phyloP scores from a whole-genome alignment of 106 monocot species.

The Acorus gramineus region DNA sequence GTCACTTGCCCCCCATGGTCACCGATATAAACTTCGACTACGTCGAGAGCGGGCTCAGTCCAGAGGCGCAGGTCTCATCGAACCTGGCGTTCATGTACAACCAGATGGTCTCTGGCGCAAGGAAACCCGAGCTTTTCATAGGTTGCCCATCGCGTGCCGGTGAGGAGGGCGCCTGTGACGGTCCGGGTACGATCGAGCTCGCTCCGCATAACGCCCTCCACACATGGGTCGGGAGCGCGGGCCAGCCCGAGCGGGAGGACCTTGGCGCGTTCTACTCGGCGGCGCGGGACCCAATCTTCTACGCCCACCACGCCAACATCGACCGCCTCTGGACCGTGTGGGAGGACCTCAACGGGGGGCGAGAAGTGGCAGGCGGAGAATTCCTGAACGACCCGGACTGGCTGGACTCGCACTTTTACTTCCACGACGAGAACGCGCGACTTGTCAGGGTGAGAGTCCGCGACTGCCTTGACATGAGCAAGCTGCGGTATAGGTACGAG shows the following conservation, averaged over 20 bases:
- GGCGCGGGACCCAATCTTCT: too few relatives aligned
- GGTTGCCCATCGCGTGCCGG: slow-evolving; percentile 14
- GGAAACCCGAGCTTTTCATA: slow-evolving; percentile 20
- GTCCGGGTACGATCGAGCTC: too few relatives aligned
- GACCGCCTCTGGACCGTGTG: too few relatives aligned
- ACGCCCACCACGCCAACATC: too few relatives aligned
- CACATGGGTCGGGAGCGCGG: too few relatives aligned
- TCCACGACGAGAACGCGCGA: neutral
- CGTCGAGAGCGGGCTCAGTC: neutral
- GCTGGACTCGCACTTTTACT: too few relatives aligned
- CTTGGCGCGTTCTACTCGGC: too few relatives aligned
- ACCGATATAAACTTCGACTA: neutral
- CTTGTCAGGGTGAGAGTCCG: slow-evolving; percentile 15
- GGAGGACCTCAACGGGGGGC: too few relatives aligned
- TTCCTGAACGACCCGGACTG: too few relatives aligned
- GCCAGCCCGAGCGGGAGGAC: too few relatives aligned
- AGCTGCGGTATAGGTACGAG: slow-evolving; percentile 10
- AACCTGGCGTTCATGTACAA: slow-evolving; percentile 25
- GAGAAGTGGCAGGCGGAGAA: too few relatives aligned
- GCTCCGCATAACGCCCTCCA: too few relatives aligned
- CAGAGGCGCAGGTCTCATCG: slow-evolving; percentile 2
- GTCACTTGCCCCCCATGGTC: slow-evolving; percentile 3
- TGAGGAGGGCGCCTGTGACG: slow-evolving; percentile 4
- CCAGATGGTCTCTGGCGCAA: slow-evolving; percentile 27
- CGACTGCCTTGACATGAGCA: slow-evolving; percentile 9